Conservation (phyloP, 306 rosid species). For the Arachis stenosperma region DNA sequence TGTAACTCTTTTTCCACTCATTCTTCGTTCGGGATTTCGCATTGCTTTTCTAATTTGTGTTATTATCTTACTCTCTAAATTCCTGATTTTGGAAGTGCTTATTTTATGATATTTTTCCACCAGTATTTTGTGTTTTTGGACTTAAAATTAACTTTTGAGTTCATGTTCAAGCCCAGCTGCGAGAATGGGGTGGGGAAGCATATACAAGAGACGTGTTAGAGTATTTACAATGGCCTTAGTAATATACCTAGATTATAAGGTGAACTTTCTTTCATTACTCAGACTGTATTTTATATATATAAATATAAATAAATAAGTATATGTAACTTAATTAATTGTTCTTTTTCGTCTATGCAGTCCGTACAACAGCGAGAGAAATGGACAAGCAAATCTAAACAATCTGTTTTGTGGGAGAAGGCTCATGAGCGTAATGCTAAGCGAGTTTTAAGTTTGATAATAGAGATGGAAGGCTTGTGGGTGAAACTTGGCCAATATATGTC, state of each 20-base stretch:
- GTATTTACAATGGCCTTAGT: constrained; percentile 51
- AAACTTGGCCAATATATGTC: constrained; percentile 97
- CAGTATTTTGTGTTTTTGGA: constrained; percentile 29
- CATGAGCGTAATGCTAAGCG: constrained; percentile 95
- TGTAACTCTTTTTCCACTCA: background rate
- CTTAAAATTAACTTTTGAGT: constrained; percentile 26
- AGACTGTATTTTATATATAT: background rate
- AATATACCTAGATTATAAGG: constrained; percentile 60
- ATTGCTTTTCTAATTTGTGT: constrained; percentile 27
- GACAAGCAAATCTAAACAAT: constrained; percentile 59
- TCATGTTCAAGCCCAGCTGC: constrained; percentile 30
- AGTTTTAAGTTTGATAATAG: constrained; percentile 69
- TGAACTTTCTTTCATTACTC: constrained; percentile 26
- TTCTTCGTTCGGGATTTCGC: constrained; percentile 11
- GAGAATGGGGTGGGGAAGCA: constrained; percentile 56
- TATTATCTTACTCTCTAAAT: constrained; percentile 23
- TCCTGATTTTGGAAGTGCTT: constrained; percentile 40
- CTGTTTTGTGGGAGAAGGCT: constrained; percentile 80
- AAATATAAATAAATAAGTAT: constrained; percentile 22
- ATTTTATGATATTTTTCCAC: constrained; percentile 11
- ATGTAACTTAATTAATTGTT: constrained; percentile 19
- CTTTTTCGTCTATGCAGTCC: constrained; percentile 50
- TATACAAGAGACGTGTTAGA: constrained; percentile 48
- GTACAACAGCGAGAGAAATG: constrained; percentile 89
- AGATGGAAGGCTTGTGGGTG: constrained; percentile 99